phyloP scores from a whole-genome alignment of 2,329 filamentous ascomycete species.

The Atkinsonella hypoxylon region DNA sequence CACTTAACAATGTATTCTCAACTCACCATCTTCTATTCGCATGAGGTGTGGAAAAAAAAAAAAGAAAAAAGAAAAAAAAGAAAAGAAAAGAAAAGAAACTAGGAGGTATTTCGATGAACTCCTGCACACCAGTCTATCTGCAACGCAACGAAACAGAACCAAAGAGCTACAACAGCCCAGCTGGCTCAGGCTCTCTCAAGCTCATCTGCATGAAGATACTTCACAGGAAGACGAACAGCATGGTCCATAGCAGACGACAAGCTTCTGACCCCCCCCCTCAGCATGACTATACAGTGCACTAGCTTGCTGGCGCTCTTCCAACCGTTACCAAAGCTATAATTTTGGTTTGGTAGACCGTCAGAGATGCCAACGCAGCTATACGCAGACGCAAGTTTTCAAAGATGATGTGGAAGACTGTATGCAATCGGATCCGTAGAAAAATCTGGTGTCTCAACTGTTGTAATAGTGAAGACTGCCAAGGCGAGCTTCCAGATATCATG shows the following conservation, averaged over 20 bases:
- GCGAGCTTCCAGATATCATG: slow-evolving; percentile 58
- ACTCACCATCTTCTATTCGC: too few relatives aligned
- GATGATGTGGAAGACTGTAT: slow-evolving; percentile 48
- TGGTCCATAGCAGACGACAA: slow-evolving; percentile 40
- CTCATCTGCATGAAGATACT: slow-evolving; percentile 18
- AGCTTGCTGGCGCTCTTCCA: slow-evolving; percentile 46
- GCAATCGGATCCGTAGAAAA: slow-evolving; percentile 29
- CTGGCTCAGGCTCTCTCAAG: slow-evolving; percentile 10
- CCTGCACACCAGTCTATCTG: too few relatives aligned
- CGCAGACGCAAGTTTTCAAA: slow-evolving; percentile 44
- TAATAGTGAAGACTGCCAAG: slow-evolving; percentile 46
- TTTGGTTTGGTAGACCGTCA: slow-evolving; percentile 39
- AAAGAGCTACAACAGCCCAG: not conserved
- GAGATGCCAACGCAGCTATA: slow-evolving; percentile 53
- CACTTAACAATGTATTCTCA: not conserved
- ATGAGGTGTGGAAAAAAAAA: not conserved
- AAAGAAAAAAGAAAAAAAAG: not conserved
- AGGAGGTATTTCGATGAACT: too few relatives aligned
- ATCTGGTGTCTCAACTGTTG: slow-evolving; percentile 41
- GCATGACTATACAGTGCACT: slow-evolving; percentile 43
- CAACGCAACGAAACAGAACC: not conserved
- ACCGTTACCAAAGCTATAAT: slow-evolving; percentile 42
- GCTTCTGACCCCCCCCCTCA: slow-evolving; percentile 44
- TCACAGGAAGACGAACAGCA: slow-evolving; percentile 33
- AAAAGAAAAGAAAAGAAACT: too few relatives aligned